Conservation (phyloP, 1,284 basidiomycete species). For the Mycena sp. region DNA sequence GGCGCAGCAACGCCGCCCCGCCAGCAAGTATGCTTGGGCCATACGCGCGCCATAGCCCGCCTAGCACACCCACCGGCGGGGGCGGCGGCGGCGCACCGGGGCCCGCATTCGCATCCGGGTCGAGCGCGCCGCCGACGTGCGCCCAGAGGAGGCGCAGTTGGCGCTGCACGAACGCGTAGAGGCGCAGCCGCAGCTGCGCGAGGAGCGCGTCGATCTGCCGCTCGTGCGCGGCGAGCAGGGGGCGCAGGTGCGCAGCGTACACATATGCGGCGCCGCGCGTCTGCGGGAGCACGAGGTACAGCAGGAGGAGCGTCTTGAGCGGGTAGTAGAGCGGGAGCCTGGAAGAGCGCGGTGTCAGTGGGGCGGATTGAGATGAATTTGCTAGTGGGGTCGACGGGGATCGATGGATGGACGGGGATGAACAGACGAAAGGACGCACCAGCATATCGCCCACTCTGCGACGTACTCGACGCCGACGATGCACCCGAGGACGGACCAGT, state of each 20-base stretch:
- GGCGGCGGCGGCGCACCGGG: neutral
- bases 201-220: conserved; percentile 82
- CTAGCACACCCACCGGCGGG: conserved; percentile 58
- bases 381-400: too few relatives aligned
- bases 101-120: neutral
- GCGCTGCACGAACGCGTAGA: conserved; percentile 75
- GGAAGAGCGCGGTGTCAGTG: conserved; percentile 10
- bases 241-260: conserved; percentile 80
- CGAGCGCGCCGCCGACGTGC: conserved; percentile 55
- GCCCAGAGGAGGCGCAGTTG: conserved; percentile 71
- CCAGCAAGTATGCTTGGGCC: conserved; percentile 76
- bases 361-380: neutral
- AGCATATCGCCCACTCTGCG: conserved; percentile 85
- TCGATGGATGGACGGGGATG: neutral
- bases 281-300: conserved; percentile 92
- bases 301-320: conserved; percentile 84
- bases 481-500: conserved; percentile 87
- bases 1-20: conserved; percentile 64
- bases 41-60: conserved; percentile 76
- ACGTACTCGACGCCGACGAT: conserved; percentile 79
- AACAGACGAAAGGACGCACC: conserved; percentile 55
- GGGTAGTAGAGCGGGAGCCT: conserved; percentile 93
- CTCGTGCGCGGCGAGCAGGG: conserved; percentile 83
- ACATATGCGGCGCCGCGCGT: conserved; percentile 85
- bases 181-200: conserved; percentile 64